phyloP scores from a whole-genome alignment of 31 red algal species.

The Bonnemaisonia californica region DNA sequence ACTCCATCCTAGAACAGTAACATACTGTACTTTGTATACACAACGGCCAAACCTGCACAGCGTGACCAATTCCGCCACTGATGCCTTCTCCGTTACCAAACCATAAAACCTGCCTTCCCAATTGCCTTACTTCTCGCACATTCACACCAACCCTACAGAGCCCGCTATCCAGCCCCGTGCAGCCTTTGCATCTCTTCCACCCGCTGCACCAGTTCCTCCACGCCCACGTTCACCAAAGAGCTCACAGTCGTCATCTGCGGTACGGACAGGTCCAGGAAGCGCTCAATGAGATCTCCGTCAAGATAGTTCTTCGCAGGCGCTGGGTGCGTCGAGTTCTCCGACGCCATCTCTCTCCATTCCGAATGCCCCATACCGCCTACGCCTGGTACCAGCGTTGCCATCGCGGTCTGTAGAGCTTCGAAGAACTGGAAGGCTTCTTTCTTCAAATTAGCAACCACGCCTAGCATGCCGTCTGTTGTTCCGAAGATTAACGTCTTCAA shows the following conservation, averaged over 20 bases:
- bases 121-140: too few relatives aligned
- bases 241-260: slow-evolving; percentile 83
- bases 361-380: slow-evolving; percentile 88
- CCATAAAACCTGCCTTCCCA: too few relatives aligned
- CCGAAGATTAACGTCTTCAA: slow-evolving; percentile 89
- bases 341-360: slow-evolving; percentile 85
- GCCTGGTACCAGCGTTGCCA: slow-evolving; percentile 84
- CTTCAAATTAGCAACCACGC: slow-evolving; percentile 84
- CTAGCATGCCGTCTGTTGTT: slow-evolving; percentile 89
- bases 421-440: slow-evolving; percentile 78
- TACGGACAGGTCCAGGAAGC: slow-evolving; percentile 86
- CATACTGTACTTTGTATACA: too few relatives aligned
- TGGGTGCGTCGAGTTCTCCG: slow-evolving; percentile 48
- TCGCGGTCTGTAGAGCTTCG: slow-evolving; percentile 79
- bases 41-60: too few relatives aligned
- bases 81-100: too few relatives aligned
- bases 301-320: slow-evolving; percentile 76
- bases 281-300: slow-evolving; percentile 99
- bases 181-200: slow-evolving; percentile 92
- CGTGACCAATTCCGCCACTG: too few relatives aligned
- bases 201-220: slow-evolving; percentile 85
- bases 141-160: too few relatives aligned
- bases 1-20: too few relatives aligned
- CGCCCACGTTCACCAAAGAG: slow-evolving; percentile 79
- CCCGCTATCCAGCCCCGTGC: slow-evolving; percentile 77